Evolutionary conservation across 805 yeast genomes (phyloP), one percentile per base, ranked within the genome.

Genomic region (Huiozyma sinensis): DNA sequence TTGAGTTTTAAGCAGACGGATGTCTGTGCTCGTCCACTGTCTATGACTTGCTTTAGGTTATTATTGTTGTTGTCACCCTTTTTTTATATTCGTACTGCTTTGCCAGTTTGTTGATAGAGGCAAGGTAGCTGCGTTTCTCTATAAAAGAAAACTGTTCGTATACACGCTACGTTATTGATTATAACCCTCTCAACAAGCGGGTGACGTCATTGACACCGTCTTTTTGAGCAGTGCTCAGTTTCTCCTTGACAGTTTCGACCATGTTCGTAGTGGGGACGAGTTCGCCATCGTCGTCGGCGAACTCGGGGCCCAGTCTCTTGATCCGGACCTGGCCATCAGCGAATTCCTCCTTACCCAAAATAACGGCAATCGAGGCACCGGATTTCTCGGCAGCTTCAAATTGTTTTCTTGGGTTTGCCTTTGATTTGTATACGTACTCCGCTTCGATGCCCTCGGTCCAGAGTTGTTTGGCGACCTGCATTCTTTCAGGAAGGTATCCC

Each of bases 371-470:
- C 47, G 88, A 81, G 55, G 95, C 86, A 27, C 96, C 97, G 2
- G 87, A 70, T 66, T 86, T 89, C 56, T 92, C 98, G 37, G 98
- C 97, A 41, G 96, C 95, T 56, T 90, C 97, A 51, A 92, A 92
- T 68, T 92, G 98, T 65, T 90, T 92, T 64, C 95, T 82, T 46
- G 88, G 83, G 64, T 92, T 92, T 44, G 94, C 95, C 70, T 92
- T 92, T 44, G 86, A 76, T 67, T 92, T 92, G 71, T 86, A 92
- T 49, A 90, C 72, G 64, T 80, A 94, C 68, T 92, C 98, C 39
- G 95, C 72, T 61, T 86, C 94, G 51, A 92, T 80, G 33, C 92
- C 96, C 7, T 82, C 83, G 36, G 71, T 71, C 98, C 98, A 92
- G 54, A 92, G 73, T 55, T 71, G 64, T 57, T 86, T 81, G 43